Base-by-base conservation (phyloP, 1,284 basidiomycete genomes). In the Ustilago xerochloae region DNA sequence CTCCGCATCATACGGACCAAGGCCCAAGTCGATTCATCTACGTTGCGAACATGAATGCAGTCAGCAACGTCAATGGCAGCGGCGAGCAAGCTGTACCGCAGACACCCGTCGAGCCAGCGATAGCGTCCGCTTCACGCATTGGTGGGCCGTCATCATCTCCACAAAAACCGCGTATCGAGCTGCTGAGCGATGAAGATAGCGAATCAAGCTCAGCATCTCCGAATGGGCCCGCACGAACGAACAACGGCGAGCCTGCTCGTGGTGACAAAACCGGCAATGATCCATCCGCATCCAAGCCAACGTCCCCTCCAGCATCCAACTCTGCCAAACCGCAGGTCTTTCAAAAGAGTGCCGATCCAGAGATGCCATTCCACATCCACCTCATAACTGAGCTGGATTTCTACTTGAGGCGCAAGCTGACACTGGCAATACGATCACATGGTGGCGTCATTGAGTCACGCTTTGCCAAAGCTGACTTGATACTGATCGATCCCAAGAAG, bases 401-500 rank as follows among this genome's bases (percentile, higher is more conserved):
- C 20, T n/a, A 48, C 8, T 32, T 35, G 8, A 16, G 24, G 3
- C 58, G 30, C 24, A 35, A 56, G 32, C 49, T 75, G 3, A 20
- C 49, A 22, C 57, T 75, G 45, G 35, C 38, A 38, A 57, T 75
- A n/a, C 52, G 57, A 12, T 18, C 50, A 13, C 59, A 70, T 24
- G 72, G 66, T 9, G 72, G 72, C n/a, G 63, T 57, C 33, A 36
- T 53, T 4, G 72, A 66, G 29, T 54, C 60, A 8, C 45, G 60
- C 13, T 30, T 75, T 10, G 72, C 26, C 24, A 57, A 75, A 28
- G 59, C 72, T 16, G 57, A 75, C 41, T n/a, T 70, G 24, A 61
- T 75, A 26, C 38, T 62, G 28, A 54, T 69, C 16, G 67, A 75
- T 33, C 63, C 63, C 1, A 18, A 48, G 6, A 29, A 32, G 20